Conservation (phyloP, 345 rosid species). For the Mangifera indica region DNA sequence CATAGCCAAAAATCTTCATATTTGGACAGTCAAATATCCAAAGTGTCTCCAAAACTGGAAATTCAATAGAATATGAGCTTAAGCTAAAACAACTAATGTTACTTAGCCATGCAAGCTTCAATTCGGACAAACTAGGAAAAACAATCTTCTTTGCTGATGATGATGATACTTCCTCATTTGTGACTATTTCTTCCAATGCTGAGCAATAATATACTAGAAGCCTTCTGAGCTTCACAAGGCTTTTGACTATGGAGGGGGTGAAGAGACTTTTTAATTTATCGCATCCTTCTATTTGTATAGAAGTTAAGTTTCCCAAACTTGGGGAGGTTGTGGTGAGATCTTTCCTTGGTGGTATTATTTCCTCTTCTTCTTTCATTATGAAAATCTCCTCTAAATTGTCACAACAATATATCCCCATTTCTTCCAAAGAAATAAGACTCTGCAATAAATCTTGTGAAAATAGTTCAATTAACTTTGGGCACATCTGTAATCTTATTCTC, state of each 20-base stretch:
- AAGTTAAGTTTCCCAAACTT: neutral
- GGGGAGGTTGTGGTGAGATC: neutral
- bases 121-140: neutral
- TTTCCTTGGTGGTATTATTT: neutral
- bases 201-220: neutral
- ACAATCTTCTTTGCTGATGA: neutral
- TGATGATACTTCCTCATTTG: neutral
- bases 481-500: neutral
- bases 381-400: neutral
- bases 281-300: neutral
- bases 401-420: neutral
- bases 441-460: neutral
- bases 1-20: neutral
- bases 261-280: neutral
- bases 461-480: neutral
- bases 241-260: neutral
- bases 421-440: neutral
- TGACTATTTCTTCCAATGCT: neutral
- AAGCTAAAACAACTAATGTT: neutral
- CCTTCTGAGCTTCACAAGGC: neutral
- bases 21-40: neutral
- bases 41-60: neutral
- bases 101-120: no score
- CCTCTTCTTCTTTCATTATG: neutral
- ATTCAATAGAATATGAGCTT: neutral